Evolutionary conservation across 768 basidiomycete species (phyloP), one percentile per base, ranked within the genome.

Genomic region (Boletus edulis): DNA sequence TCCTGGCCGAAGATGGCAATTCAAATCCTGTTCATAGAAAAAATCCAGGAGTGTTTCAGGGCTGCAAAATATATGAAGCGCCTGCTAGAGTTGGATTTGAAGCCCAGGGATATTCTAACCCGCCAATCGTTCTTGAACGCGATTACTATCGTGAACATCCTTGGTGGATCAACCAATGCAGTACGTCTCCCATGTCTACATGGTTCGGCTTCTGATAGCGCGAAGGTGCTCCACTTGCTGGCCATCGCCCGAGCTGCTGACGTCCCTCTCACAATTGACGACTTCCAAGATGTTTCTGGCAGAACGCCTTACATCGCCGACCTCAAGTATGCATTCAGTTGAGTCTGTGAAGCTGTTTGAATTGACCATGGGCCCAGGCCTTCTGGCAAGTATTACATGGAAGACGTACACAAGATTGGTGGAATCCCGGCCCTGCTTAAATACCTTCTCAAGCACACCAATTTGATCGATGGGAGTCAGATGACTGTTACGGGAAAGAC

Each of bases 401-500:
- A 93, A 70, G 92, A 95, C 62, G 78, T 94, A 44, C 92, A 94
- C 75, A 83, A 79, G 58, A 83, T 88, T 54, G 92, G 93, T 29
- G 92, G 92, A 54, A 82, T 93, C 50, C 93, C 92, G 0, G 89
- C 89, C 2, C 78, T 94, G 49, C 71, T 94, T 55, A 94, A 93
- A 72, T 93, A 92, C 68, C 78, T 94, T 40, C 73, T 92, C 46
- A 86, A 88, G 61, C 75, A 89, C 66, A 88, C 87, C 12, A 76
- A 87, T 67, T 75, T 94, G 55, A 87, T 94, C 58, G 88, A 93
- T 67, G 90, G 91, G 38, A 81, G 76, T 56, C 87, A 89, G 63
- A 73, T 94, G 70, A 98, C 94, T 35, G 89, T 96, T 40, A 97
- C 94, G 13, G 94, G 94, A 49, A 91, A 86, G 73, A 94, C 93